These are phyloP conservation scores for Daedalea quercina DNA, from an alignment of 768 basidiomycete species.

Conservation along the genomic window DNA sequence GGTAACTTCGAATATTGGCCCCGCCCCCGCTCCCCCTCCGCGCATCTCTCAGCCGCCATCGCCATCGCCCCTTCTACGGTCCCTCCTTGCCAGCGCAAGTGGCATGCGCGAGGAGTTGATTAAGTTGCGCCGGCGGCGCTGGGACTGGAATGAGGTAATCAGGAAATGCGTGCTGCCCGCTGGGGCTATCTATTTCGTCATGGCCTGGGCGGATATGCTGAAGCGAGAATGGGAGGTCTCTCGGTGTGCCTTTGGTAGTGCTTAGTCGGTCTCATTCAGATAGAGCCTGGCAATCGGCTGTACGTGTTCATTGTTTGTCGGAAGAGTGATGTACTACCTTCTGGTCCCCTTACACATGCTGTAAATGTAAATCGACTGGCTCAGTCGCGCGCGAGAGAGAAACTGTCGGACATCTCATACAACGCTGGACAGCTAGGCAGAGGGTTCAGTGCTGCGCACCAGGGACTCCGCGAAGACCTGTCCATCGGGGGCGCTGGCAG, in stretches of 20 bases:
- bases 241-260: neutral
- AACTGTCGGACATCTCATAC: too few relatives aligned
- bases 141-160: conserved; percentile 77
- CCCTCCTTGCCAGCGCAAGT: neutral
- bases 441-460: too few relatives aligned
- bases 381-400: too few relatives aligned
- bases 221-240: conserved; percentile 28
- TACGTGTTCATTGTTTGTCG: too few relatives aligned
- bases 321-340: too few relatives aligned
- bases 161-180: conserved; percentile 68
- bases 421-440: too few relatives aligned
- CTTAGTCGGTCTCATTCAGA: too few relatives aligned
- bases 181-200: conserved; percentile 67
- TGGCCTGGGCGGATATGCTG: conserved; percentile 61
- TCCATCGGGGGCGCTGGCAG: too few relatives aligned
- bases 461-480: too few relatives aligned
- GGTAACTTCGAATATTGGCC: conserved; percentile 84
- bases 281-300: too few relatives aligned
- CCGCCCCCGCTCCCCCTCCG: conserved; percentile 6
- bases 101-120: conserved; percentile 11
- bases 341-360: too few relatives aligned
- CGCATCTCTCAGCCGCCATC: neutral
- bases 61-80: neutral
- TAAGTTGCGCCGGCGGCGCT: conserved; percentile 45
- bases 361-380: too few relatives aligned